phyloP scores from a whole-genome alignment of 1,284 basidiomycete species.

The Ustilago tritici region DNA sequence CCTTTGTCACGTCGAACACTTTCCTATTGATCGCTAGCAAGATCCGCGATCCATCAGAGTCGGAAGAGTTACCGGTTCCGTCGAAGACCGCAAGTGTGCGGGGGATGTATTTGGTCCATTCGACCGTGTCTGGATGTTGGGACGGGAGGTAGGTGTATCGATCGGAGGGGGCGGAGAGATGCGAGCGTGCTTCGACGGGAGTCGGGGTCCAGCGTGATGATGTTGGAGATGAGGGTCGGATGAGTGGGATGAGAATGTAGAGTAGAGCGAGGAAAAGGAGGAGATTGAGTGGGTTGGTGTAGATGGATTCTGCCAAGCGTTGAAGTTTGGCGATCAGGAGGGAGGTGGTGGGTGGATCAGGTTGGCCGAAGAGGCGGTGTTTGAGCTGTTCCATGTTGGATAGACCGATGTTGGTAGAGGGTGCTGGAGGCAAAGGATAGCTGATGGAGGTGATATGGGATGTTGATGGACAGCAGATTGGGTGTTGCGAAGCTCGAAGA shows the following conservation, averaged over 20 bases:
- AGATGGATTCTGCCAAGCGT: constrained; percentile 35
- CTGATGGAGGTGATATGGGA: background rate
- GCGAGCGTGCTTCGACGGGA: constrained; percentile 41
- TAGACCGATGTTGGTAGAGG: background rate
- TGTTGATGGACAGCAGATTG: background rate
- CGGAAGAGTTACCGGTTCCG: constrained; percentile 46
- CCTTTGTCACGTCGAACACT: constrained; percentile 91
- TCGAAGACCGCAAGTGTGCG: constrained; percentile 65
- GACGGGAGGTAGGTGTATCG: constrained; percentile 61
- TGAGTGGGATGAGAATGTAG: constrained; percentile 52
- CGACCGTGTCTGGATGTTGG: constrained; percentile 54
- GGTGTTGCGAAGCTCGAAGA: background rate
- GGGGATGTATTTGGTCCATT: constrained; percentile 65
- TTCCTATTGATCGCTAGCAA: constrained; percentile 85
- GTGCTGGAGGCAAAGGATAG: background rate
- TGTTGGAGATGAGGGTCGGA: constrained; percentile 43
- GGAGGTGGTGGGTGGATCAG: background rate
- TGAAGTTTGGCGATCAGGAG: constrained; percentile 4
- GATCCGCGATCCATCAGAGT: constrained; percentile 73
- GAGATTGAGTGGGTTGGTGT: constrained; percentile 63
- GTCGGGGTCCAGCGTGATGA: constrained; percentile 49
- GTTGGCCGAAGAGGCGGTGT: constrained; percentile 8
- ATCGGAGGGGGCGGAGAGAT: constrained; percentile 31
- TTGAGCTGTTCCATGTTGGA: constrained; percentile 26
- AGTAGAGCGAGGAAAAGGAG: constrained; percentile 45